A percentile compares a stretch with the other conserved stretches of the same genome.
phyloP scores from a whole-genome alignment of 2,329 filamentous ascomycete species.

The Lizonia empirigonia region DNA sequence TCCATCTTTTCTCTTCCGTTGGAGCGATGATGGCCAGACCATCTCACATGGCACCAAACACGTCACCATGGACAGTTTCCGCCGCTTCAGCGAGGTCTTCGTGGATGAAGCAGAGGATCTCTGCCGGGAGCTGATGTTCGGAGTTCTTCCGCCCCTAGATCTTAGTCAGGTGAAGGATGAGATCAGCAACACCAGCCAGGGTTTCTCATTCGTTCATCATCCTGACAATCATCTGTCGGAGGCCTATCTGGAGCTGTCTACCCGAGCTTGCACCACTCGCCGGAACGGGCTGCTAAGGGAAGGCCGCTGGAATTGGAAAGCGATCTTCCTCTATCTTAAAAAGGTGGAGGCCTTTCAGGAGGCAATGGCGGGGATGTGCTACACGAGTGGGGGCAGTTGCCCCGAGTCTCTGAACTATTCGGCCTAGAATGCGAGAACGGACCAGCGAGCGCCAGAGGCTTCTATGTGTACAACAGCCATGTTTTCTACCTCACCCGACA shows the following conservation, averaged over 20 bases:
- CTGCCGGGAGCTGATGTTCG: background rate
- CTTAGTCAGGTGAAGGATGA: constrained; percentile 1
- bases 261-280: background rate
- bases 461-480: background rate
- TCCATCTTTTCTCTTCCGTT: constrained; percentile 1
- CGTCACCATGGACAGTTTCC: background rate
- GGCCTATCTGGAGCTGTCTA: background rate
- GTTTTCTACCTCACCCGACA: background rate
- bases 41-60: background rate
- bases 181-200: background rate
- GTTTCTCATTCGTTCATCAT: background rate
- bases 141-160: background rate
- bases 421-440: background rate
- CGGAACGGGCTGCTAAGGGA: background rate
- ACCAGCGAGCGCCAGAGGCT: background rate
- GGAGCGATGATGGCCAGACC: background rate
- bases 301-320: background rate
- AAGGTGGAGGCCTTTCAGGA: background rate
- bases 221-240: background rate
- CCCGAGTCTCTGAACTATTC: background rate
- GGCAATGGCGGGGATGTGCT: background rate
- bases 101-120: background rate
- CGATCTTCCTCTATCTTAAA: background rate
- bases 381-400: background rate
- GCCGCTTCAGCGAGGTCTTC: background rate